Conservation (phyloP, 2,329 filamentous ascomycete genomes). For the Parastagonospora avenae region DNA sequence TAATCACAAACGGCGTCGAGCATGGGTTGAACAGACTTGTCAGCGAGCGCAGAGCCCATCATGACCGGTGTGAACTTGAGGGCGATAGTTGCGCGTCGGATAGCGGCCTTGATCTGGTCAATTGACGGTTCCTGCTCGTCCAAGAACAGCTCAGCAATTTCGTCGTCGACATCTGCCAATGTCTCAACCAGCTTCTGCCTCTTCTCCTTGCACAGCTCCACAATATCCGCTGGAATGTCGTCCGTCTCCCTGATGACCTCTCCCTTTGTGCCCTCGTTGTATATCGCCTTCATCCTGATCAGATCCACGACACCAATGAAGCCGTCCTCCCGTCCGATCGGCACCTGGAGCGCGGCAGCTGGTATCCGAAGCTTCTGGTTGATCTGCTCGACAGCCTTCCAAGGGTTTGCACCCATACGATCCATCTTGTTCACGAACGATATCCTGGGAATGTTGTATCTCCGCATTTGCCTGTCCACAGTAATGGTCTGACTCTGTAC, state of each 20-base stretch:
- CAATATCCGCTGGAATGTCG: conserved; percentile 80
- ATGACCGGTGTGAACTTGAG: conserved; percentile 93
- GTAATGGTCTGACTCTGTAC: conserved; percentile 98
- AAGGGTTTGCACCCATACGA: conserved; percentile 96
- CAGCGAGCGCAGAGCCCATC: conserved; percentile 93
- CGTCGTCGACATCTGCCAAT: conserved; percentile 94
- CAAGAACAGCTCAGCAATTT: conserved; percentile 93
- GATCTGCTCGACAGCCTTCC: conserved; percentile 97
- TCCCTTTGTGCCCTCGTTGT: conserved; percentile 83
- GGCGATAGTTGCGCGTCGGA: conserved; percentile 85
- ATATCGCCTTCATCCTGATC: conserved; percentile 89
- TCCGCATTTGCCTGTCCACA: conserved; percentile 97
- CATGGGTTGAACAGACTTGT: conserved; percentile 96
- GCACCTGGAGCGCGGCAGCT: conserved; percentile 91
- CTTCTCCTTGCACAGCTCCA: conserved; percentile 79
- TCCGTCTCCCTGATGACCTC: conserved; percentile 77
- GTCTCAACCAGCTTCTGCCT: conserved; percentile 88
- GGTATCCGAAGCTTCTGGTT: conserved; percentile 93
- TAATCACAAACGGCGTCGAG: conserved; percentile 96
- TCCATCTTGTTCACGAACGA: conserved; percentile 99
- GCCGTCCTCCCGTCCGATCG: conserved; percentile 88
- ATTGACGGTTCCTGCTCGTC: conserved; percentile 81
- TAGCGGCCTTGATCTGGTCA: conserved; percentile 87
- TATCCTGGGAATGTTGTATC: conserved; percentile 94
- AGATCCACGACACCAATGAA: conserved; percentile 93